phyloP scores from a whole-genome alignment of 2,329 filamentous ascomycete genomes.

The Beauveria varroae region DNA sequence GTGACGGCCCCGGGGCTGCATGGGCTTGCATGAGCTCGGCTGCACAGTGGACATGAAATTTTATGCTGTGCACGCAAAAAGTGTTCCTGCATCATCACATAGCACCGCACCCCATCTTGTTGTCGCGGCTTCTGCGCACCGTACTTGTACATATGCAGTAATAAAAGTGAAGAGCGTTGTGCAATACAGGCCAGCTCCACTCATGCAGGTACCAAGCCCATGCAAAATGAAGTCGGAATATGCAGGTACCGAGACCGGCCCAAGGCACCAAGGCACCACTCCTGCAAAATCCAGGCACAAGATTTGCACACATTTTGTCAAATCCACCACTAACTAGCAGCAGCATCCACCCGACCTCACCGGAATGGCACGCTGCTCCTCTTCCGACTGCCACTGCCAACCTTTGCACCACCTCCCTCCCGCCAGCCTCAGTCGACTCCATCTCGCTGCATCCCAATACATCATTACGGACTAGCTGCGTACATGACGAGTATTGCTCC shows the following conservation, averaged over 20 bases:
- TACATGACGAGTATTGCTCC: neutral
- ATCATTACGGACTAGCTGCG: neutral
- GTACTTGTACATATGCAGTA: neutral
- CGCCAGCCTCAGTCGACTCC: constrained; percentile 4
- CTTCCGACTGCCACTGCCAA: neutral
- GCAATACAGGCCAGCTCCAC: neutral
- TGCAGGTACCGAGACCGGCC: constrained; percentile 1
- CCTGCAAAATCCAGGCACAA: neutral
- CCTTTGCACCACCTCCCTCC: neutral
- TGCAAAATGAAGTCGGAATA: neutral
- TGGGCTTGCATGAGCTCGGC: neutral
- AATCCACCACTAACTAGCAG: neutral
- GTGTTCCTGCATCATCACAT: neutral
- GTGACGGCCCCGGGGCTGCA: neutral
- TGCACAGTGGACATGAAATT: neutral
- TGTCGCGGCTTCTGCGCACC: neutral
- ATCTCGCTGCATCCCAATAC: neutral
- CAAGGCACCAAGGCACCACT: neutral
- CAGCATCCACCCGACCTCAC: neutral
- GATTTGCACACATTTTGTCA: neutral
- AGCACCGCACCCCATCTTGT: neutral
- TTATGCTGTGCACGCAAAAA: neutral
- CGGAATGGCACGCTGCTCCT: constrained; percentile 6
- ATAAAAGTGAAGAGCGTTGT: neutral
- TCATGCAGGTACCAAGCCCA: constrained; percentile 3